Evolutionary conservation across 139 green algal species (phyloP).

Genomic region (Nannochloris sp.): DNA sequence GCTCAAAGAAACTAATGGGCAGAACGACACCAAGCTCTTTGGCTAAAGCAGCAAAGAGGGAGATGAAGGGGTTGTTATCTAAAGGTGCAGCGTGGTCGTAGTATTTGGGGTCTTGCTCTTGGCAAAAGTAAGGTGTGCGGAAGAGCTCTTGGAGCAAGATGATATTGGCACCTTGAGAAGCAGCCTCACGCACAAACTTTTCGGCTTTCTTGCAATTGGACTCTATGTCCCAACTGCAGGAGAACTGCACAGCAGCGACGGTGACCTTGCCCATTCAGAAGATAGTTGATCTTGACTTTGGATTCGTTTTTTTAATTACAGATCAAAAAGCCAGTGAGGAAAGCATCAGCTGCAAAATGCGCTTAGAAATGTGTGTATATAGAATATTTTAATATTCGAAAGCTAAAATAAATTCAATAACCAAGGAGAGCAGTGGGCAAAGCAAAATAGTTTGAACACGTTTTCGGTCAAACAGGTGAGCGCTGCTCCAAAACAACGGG

Average conservation of each 20-base stretch:
- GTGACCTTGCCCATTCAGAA: slow-evolving; percentile 46
- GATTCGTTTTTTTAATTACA: too few relatives aligned
- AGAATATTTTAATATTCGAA: too few relatives aligned
- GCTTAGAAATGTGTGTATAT: too few relatives aligned
- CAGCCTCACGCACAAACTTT: slow-evolving; percentile 40
- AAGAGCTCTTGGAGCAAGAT: slow-evolving; percentile 73
- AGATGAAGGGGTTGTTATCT: slow-evolving; percentile 35
- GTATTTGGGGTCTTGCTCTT: slow-evolving; percentile 36
- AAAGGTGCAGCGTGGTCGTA: slow-evolving; percentile 34
- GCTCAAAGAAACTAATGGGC: slow-evolving; percentile 62
- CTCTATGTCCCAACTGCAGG: slow-evolving; percentile 30
- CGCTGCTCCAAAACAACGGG: too few relatives aligned
- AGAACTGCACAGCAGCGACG: slow-evolving; percentile 49
- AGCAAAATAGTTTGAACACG: too few relatives aligned
- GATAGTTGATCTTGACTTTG: too few relatives aligned
- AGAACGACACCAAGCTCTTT: slow-evolving; percentile 59
- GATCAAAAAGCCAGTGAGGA: too few relatives aligned
- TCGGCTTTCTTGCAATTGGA: slow-evolving; percentile 45
- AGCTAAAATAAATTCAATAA: too few relatives aligned
- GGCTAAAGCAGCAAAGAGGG: slow-evolving; percentile 41
- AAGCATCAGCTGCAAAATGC: too few relatives aligned
- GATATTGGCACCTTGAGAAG: slow-evolving; percentile 50
- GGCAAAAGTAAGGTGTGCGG: slow-evolving; percentile 52
- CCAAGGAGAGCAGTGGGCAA: too few relatives aligned
- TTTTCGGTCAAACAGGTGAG: too few relatives aligned